Base-by-base conservation (phyloP, 1,284 basidiomycete genomes). In the Moesziomyces parantarcticus region DNA sequence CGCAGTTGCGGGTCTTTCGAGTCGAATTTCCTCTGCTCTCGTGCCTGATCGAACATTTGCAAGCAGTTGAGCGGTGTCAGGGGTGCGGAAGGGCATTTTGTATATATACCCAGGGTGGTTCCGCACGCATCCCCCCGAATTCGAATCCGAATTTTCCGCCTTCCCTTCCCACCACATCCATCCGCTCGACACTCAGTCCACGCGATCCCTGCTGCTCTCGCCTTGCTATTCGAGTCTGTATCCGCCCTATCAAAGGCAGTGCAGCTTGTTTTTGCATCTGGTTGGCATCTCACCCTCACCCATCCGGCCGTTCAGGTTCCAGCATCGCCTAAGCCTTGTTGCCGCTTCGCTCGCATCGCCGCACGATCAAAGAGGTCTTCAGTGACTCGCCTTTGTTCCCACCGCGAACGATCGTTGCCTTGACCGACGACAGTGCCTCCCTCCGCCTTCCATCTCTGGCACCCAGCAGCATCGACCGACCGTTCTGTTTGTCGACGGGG, bases 141-240 rank as follows among this genome's bases (percentile, higher is more conserved):
- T 53, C 23, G 46, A 58, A 25, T 45, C 36, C 52, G 54, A 61
- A 65, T 50, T 51, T 58, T 39, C 46, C 58, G 48, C 58, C 68
- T 71, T 71, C 55, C 68, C 68, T 58, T 62, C 62, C 53, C 52
- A 71, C 62, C 68, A 71, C 62, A 62, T 71, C 50, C 68, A 71
- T 71, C 68, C 67, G 55, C 52, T 51, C 68, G 68, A 71, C 68
- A 65, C 44, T 61, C 68, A 71, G 68, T 65, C 68, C 62, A 61
- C 54, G 61, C 61, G 61, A 70, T 23, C 42, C 8, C 49, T 69
- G 57, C 67, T 70, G 58, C 61, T 54, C 32, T 44, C 50, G n/a
- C 18, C 23, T 23, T 55, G 23, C 32, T 25, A 18, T 18, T 46
- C 58, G 58, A 57, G 54, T 26, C 23, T 55, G 55, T 68, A 23